These are phyloP conservation scores for Aspergillus chevalieri DNA, from an alignment of 2,329 filamentous ascomycete genomes.

Conservation along the genomic window DNA sequence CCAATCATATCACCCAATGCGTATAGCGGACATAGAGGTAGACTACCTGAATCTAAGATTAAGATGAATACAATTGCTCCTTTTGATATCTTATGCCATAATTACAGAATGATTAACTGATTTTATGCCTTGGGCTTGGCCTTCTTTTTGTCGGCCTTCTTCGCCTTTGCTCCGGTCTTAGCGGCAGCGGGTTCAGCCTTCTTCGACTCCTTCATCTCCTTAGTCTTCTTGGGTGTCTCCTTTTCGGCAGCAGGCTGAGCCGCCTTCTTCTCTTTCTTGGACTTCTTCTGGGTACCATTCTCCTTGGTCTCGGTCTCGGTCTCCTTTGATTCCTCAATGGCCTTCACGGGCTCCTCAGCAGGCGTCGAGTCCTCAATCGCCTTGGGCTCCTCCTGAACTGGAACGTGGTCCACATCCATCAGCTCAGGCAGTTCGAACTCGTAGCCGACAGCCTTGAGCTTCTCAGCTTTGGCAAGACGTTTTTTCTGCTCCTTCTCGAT, in stretches of 20 bases:
- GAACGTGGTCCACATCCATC: constrained; percentile 56
- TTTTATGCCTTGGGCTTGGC: constrained; percentile 22
- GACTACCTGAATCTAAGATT: background rate
- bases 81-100: constrained; percentile 3
- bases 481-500: constrained; percentile 66
- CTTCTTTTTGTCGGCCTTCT: constrained; percentile 29
- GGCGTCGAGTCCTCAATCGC: constrained; percentile 29
- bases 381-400: constrained; percentile 34
- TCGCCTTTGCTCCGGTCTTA: constrained; percentile 24
- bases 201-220: constrained; percentile 2
- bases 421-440: constrained; percentile 69
- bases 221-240: constrained; percentile 5
- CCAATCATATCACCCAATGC: background rate
- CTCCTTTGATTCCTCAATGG: constrained; percentile 24
- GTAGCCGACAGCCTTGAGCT: constrained; percentile 76
- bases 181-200: constrained; percentile 9
- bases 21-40: background rate
- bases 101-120: background rate
- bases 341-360: constrained; percentile 18
- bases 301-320: constrained; percentile 14
- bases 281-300: constrained; percentile 17
- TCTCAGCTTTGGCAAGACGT: constrained; percentile 62
- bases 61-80: background rate
- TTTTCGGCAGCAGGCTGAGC: constrained; percentile 8
- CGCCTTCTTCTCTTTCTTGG: constrained; percentile 20